These are phyloP conservation scores for Phytopythium ostracodes DNA, from an alignment of 352 stramenopile species.

Conservation along the genomic window DNA sequence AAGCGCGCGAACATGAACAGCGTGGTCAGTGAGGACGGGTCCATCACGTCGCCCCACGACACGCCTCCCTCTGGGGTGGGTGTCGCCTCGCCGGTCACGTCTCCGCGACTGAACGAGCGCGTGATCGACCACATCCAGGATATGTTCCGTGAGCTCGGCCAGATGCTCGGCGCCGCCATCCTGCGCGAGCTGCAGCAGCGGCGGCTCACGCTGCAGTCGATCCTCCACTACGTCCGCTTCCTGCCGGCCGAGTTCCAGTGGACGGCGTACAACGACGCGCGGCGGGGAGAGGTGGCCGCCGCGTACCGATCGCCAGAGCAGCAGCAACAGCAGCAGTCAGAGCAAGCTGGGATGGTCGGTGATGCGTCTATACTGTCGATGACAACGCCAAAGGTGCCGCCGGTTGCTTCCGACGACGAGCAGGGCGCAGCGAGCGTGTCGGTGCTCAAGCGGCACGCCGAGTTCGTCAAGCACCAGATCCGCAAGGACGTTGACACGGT, in stretches of 20 bases:
- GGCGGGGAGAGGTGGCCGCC: constrained; percentile 48
- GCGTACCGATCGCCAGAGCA: constrained; percentile 23
- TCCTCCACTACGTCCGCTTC: constrained; percentile 67
- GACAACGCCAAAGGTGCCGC: neutral
- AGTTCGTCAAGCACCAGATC: constrained; percentile 76
- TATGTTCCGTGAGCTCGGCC: constrained; percentile 62
- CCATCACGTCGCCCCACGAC: neutral
- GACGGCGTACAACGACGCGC: constrained; percentile 56
- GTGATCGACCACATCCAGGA: constrained; percentile 63
- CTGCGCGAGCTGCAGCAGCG: constrained; percentile 48
- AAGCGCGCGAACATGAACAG: constrained; percentile 21
- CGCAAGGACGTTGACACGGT: constrained; percentile 68
- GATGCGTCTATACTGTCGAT: neutral
- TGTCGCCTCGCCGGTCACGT: neutral
- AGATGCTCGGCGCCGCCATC: constrained; percentile 37
- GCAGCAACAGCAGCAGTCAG: neutral
- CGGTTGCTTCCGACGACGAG: neutral
- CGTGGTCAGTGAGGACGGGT: constrained; percentile 12
- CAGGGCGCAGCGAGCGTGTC: neutral
- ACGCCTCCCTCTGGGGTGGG: neutral
- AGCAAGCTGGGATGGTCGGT: neutral
- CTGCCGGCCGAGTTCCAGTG: constrained; percentile 57
- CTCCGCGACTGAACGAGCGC: constrained; percentile 24
- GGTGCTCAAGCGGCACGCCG: constrained; percentile 46
- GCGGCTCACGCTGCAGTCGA: constrained; percentile 44